Evolutionary conservation across 352 stramenopile genomes (phyloP), one percentile per base, ranked within the genome.

Genomic region (Sclerospora graminicola): DNA sequence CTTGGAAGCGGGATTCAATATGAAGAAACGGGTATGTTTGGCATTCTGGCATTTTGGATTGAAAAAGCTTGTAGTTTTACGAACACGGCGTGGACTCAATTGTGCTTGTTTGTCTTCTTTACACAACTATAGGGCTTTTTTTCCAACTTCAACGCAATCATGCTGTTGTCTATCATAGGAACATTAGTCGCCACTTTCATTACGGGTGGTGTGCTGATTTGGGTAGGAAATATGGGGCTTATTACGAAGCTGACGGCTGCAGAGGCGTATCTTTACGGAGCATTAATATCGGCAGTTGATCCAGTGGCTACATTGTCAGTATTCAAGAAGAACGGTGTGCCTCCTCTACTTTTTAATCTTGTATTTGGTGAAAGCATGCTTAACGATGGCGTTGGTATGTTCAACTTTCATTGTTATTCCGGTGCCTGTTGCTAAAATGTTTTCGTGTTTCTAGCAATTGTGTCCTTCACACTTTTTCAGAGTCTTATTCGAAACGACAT

Each of bases 321-420:
- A 2, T 97, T 98, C 53, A 94, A 96, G 68, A 93, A 91, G 41
- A 86, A 88, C 35, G 72, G 77, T 28, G 79, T 77, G 2, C 79
- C 79, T 31, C 72, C 87, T 11, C 66, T 92, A 16, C 61, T 98
- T 5, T 97, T 97, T 56, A 97, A 97, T 54, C 69, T 98, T 35
- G 87, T 97, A 0, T 98, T 97, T 64, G 93, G 93, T 27, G 93
- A 98, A 63, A 95, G 77, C 42, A 88, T 97, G 54, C 70, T 98
- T 3, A 98, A 97, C 48, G 93, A 98, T 51, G 89, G 86, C 40
- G 84, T 97, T 21, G 80, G 74, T 66, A 66, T 48, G 54, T 44
- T 31, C 44, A 20, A 27, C 75, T 42, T 67, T 1, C 8, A n/a
- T n/a, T n/a, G 35, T 30, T 31, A 26, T 39, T 48, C 19, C 8